A percentile compares a stretch with the other conserved stretches of the same genome.
phyloP scores from a whole-genome alignment of 768 basidiomycete species.

The Lentinus tigrinus region DNA sequence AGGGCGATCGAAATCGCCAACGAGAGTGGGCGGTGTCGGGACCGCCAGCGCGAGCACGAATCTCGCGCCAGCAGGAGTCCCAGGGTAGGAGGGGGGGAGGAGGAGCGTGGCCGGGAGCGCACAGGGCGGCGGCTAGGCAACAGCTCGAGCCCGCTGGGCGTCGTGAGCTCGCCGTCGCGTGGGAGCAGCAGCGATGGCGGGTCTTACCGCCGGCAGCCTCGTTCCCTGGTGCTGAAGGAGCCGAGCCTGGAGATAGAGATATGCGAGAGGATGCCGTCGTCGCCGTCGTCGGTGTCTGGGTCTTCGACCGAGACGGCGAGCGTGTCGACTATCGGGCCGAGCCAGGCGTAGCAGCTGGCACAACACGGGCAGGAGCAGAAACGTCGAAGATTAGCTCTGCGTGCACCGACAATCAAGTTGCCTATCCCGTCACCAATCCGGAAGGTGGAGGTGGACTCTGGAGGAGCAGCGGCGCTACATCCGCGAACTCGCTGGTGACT shows the following conservation, averaged over 20 bases:
- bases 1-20: constrained; percentile 25
- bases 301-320: constrained; percentile 29
- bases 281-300: constrained; percentile 26
- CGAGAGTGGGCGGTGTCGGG: constrained; percentile 13
- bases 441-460: constrained; percentile 28
- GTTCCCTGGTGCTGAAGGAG: constrained; percentile 17
- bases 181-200: constrained; percentile 11
- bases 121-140: constrained; percentile 38
- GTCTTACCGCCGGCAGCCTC: constrained; percentile 15
- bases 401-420: background rate
- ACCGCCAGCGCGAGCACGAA: constrained; percentile 12
- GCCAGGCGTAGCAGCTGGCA: constrained; percentile 1
- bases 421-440: constrained; percentile 28
- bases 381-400: constrained; percentile 1
- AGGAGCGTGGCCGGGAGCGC: constrained; percentile 43
- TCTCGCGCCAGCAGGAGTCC: constrained; percentile 5
- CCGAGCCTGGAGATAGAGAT: constrained; percentile 15
- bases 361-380: background rate
- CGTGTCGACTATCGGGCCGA: constrained; percentile 20
- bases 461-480: constrained; percentile 49
- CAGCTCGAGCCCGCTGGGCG: constrained; percentile 38
- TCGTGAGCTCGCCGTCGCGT: constrained; percentile 27
- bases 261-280: constrained; percentile 8
- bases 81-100: constrained; percentile 15
- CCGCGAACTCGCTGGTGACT: constrained; percentile 59